Evolutionary conservation across 1,284 basidiomycete genomes (phyloP), one percentile per base, ranked within the genome.

Genomic region (Phylloboletellus chloephorus): DNA sequence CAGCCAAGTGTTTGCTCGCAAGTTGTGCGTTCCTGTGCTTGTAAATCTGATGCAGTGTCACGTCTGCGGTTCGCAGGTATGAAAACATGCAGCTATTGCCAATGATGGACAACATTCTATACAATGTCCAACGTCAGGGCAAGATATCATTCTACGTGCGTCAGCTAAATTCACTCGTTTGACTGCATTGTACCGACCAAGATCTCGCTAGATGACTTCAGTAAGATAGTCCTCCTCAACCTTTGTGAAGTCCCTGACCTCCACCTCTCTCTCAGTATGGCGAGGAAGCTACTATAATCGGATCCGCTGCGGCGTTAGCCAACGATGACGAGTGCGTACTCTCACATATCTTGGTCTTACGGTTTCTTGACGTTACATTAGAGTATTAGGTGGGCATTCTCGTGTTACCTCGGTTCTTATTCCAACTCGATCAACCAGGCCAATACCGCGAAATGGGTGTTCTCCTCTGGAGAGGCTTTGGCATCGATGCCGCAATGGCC

Each of bases 111-210:
- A 92, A 83, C 50, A 72, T 94, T 19, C 72, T 96, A 15, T 90
- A 93, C 67, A 94, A 93, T 56, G 80, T 93, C 3, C 92, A 96
- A 61, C 76, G 92, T 12, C 92, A 96, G 64, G 92, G 92, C 20
- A 89, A 93, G 57, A 92, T 94, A 54, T 89, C 88, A 5, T 96
- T 96, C 66, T 94, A 94, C 65, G 90, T 91, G 57, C 57, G 81
- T 70, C 33, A 31, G 33, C 10, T 12, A 17, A 23, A 6, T 29
- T 13, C 20, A 13, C 15, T 22, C 35, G 23, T 35, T 42, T 37
- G 37, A 31, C 46, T 53, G 53, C 45, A 8, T 29, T 41, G 48
- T 39, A 57, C 51, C 46, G 21, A 48, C 37, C 35, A 37, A 33
- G 34, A 24, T 17, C 15, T 10, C 13, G 24, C 24, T 43, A 87